These are phyloP conservation scores for Naumovozyma dairenensis DNA, from an alignment of 805 yeast species.

Conservation along the genomic window DNA sequence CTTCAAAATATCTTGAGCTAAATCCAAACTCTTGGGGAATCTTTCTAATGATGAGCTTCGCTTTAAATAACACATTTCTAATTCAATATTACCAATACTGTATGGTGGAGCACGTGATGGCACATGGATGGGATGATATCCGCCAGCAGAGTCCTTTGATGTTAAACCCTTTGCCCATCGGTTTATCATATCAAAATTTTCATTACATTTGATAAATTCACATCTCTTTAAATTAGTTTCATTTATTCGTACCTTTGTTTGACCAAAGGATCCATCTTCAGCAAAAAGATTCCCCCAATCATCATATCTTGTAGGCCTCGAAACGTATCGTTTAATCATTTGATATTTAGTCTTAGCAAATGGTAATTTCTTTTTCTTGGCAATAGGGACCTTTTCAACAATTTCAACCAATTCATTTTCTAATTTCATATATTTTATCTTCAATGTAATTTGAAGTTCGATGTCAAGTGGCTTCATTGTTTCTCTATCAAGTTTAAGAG, in stretches of 20 bases:
- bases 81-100: slow-evolving; percentile 54
- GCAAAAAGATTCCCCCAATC: slow-evolving; percentile 60
- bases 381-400: slow-evolving; percentile 36
- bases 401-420: slow-evolving; percentile 48
- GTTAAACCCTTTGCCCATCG: slow-evolving; percentile 53
- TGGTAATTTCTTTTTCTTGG: slow-evolving; percentile 1
- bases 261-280: slow-evolving; percentile 80
- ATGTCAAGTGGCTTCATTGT: slow-evolving; percentile 36
- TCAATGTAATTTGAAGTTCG: slow-evolving; percentile 64
- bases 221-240: slow-evolving; percentile 10
- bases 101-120: slow-evolving; percentile 39
- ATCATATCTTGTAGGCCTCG: slow-evolving; percentile 42
- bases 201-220: slow-evolving; percentile 6
- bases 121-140: background rate
- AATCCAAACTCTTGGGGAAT: slow-evolving; percentile 59
- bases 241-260: slow-evolving; percentile 47
- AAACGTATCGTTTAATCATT: slow-evolving; percentile 37
- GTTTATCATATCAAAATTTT: slow-evolving; percentile 33
- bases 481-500: slow-evolving; percentile 30
- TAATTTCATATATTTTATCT: slow-evolving; percentile 44
- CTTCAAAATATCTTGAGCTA: slow-evolving; percentile 36
- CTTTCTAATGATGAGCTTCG: slow-evolving; percentile 49
- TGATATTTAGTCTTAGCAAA: slow-evolving; percentile 29
- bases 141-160: no score
- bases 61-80: slow-evolving; percentile 62